These are phyloP conservation scores for Decorospora gaudefroyi DNA, from an alignment of 2,329 filamentous ascomycete genomes.

Conservation along the genomic window DNA sequence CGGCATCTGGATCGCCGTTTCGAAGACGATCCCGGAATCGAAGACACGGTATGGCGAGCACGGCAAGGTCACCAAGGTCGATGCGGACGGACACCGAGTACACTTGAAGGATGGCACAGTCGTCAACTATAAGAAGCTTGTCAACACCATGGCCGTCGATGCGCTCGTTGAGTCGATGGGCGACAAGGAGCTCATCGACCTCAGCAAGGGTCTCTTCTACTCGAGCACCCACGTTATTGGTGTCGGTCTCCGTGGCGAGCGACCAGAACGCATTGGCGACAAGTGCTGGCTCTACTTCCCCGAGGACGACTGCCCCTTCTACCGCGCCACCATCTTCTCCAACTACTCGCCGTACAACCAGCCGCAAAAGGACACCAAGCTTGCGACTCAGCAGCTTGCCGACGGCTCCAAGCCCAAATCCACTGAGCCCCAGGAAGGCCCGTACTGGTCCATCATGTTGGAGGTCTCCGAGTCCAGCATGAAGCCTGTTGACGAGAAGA, in stretches of 20 bases:
- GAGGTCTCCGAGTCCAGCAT: constrained; percentile 94
- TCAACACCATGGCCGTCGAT: constrained; percentile 97
- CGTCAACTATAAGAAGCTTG: constrained; percentile 86
- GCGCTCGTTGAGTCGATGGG: constrained; percentile 83
- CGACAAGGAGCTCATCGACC: constrained; percentile 77
- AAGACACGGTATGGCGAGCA: constrained; percentile 89
- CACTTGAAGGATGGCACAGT: constrained; percentile 82
- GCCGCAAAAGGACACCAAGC: constrained; percentile 77
- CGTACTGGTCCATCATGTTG: constrained; percentile 99
- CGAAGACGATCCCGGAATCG: constrained; percentile 86
- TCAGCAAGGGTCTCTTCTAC: constrained; percentile 93
- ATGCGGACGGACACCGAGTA: constrained; percentile 83
- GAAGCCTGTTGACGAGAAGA: constrained; percentile 90
- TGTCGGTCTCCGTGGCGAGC: constrained; percentile 87
- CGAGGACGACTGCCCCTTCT: constrained; percentile 98
- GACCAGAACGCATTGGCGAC: constrained; percentile 95
- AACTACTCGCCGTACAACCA: constrained; percentile 99
- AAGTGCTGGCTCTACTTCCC: constrained; percentile 99
- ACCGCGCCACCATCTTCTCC: constrained; percentile 99
- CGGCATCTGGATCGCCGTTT: constrained; percentile 98
- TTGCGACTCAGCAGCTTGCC: constrained; percentile 82
- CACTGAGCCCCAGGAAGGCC: constrained; percentile 76
- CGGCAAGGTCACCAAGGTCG: constrained; percentile 81
- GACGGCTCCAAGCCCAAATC: constrained; percentile 80
- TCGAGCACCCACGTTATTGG: constrained; percentile 97